Percentiles rank a stretch among this genome's conserved stretches.
Evolutionary conservation across 2,329 filamentous ascomycete species (phyloP).

Genomic region (Trematosphaeria pertusa): DNA sequence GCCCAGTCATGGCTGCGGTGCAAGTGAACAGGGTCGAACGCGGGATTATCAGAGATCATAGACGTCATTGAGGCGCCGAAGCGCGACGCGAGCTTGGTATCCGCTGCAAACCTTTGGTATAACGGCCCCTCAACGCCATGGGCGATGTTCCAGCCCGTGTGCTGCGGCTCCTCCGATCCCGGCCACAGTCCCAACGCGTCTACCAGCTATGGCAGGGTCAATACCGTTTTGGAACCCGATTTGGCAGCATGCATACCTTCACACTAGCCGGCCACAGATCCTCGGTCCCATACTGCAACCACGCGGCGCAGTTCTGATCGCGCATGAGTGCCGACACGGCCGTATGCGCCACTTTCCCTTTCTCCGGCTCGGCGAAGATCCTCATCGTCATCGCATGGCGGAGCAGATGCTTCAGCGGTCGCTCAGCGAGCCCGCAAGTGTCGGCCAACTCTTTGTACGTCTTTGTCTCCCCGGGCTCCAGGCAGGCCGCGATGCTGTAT

Average conservation of each 20-base stretch:
- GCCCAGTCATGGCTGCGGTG: slow-evolving; percentile 1
- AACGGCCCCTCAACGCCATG: not conserved
- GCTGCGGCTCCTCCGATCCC: not conserved
- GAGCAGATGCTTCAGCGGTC: not conserved
- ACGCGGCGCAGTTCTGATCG: not conserved
- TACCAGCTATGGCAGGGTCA: not conserved
- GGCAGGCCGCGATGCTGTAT: not conserved
- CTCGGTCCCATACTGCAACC: not conserved
- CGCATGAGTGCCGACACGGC: not conserved
- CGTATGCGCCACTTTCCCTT: not conserved
- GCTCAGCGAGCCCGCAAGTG: not conserved
- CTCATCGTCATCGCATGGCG: not conserved
- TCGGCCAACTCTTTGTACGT: not conserved
- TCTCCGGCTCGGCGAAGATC: slow-evolving; percentile 1
- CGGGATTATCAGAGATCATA: not conserved
- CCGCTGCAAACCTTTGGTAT: not conserved
- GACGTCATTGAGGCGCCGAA: not conserved
- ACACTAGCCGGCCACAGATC: slow-evolving; percentile 5
- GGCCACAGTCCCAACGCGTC: slow-evolving; percentile 1
- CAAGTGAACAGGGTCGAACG: not conserved
- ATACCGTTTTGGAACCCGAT: too few species aligned
- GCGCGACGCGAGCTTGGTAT: not conserved
- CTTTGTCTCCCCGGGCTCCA: not conserved
- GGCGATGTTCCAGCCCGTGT: not conserved
- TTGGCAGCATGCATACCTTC: not conserved